These are phyloP conservation scores for Bimuria novae-zelandiae DNA, from an alignment of 2,329 filamentous ascomycete species.

Conservation along the genomic window DNA sequence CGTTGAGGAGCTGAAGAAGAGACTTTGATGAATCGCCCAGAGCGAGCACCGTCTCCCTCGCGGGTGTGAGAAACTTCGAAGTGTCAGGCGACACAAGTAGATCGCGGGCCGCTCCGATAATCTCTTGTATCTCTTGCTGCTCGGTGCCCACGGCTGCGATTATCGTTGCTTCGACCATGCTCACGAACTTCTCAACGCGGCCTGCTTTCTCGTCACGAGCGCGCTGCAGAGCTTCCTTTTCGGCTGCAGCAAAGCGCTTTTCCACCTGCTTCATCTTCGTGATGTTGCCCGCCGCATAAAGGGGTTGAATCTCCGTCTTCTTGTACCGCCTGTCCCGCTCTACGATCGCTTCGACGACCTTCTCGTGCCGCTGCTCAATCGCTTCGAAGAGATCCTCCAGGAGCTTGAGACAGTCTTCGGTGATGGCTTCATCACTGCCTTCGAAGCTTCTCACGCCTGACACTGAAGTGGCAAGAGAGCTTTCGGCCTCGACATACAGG, in stretches of 20 bases:
- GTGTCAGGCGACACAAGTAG: constrained; percentile 43
- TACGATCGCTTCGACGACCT: constrained; percentile 54
- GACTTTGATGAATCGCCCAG: constrained; percentile 48
- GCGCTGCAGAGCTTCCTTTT: constrained; percentile 55
- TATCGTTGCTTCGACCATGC: constrained; percentile 56
- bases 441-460: constrained; percentile 28
- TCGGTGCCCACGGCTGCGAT: constrained; percentile 57
- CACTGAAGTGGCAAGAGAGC: constrained; percentile 29
- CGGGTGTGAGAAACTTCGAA: constrained; percentile 27
- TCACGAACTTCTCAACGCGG: constrained; percentile 56
- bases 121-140: constrained; percentile 55
- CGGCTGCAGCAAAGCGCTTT: constrained; percentile 53
- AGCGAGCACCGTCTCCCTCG: constrained; percentile 32
- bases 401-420: constrained; percentile 39
- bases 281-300: constrained; percentile 58
- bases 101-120: constrained; percentile 50
- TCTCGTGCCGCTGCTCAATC: constrained; percentile 56
- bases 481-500: constrained; percentile 47
- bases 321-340: constrained; percentile 61
- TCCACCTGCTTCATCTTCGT: constrained; percentile 55
- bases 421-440: constrained; percentile 22
- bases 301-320: constrained; percentile 57
- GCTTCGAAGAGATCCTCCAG: constrained; percentile 50
- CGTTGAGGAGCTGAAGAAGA: constrained; percentile 50
- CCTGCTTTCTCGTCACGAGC: constrained; percentile 56